phyloP scores from a whole-genome alignment of 2,329 filamentous ascomycete species.

The Ophiostoma novo-ulmi region DNA sequence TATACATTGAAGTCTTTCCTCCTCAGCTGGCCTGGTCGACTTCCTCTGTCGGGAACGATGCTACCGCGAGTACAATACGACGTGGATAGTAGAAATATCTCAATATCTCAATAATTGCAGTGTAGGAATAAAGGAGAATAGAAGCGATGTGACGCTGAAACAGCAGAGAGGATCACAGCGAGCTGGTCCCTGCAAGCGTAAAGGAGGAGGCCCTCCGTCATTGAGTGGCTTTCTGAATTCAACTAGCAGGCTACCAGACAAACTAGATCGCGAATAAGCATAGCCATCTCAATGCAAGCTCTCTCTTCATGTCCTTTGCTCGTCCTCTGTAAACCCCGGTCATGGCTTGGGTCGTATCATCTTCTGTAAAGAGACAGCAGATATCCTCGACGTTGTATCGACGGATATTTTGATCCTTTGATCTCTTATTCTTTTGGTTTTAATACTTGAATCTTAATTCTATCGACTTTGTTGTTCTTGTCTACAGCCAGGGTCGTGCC shows the following conservation, averaged over 20 bases:
- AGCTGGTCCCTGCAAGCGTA: not conserved
- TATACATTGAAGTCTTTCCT: not conserved
- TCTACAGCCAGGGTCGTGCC: not conserved
- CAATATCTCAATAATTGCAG: not conserved
- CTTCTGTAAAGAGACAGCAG: not conserved
- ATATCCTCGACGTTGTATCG: not conserved
- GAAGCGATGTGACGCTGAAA: not conserved
- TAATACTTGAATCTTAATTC: not conserved
- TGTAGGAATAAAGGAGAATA: not conserved
- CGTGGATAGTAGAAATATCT: not conserved
- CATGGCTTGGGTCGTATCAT: not conserved
- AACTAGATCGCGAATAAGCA: not conserved
- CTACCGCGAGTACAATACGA: not conserved
- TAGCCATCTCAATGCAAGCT: not conserved
- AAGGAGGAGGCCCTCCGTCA: slow-evolving; percentile 7
- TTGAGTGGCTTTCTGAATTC: not conserved
- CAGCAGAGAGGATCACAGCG: not conserved
- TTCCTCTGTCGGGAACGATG: not conserved
- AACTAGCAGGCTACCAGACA: not conserved
- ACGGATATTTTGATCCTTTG: not conserved
- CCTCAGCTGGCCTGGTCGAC: not conserved
- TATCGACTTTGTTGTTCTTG: not conserved
- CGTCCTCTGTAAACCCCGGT: not conserved
- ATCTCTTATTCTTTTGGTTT: not conserved
- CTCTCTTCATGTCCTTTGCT: not conserved